Evolutionary conservation across 139 green algal genomes (phyloP), one percentile per base, ranked within the genome.

Genomic region (Nannochloris sp.): DNA sequence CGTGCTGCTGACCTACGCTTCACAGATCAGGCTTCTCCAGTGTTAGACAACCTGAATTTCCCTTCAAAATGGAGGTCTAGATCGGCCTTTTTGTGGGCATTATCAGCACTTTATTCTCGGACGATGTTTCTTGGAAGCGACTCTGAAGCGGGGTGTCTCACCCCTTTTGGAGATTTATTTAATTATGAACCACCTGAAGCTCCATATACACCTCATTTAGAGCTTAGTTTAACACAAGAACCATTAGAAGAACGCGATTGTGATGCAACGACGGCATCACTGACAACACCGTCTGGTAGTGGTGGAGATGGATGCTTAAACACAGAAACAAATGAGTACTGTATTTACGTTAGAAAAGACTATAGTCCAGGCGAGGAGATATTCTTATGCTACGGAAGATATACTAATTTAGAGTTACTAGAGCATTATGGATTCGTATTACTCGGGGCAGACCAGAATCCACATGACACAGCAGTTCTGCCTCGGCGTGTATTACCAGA

Each of bases 381-480:
- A 24, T 83, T 91, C 57, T 32, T 60, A 25, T 95, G 85, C 69
- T 97, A 97, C 64, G 90, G 90, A 6, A 36, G 64, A 4, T 78
- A 97, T 75, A 87, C 64, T 30, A 97, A 97, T 68, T 60, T 96
- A 31, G 83, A 95, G 59, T 74, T 97, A 31, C 68, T 97, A 36
- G 67, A 89, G 62, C 76, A 85, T 25, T 97, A 97, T 57, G 90
- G 90, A 9, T 97, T 97, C 61, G 31, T 87, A 32, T 63, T 96
- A 46, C 32, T 63, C n/a, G 0, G 24, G 27, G 30, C 38, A 27
- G 9, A 12, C 37, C 24, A 70, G 56, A 95, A 91, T 67, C 72
- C 83, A 0, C 85, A 95, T 57, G 87, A 93, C 35, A 68, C 53
- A 9, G 73, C 73, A 1, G 39, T 35, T 5, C 64, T 90, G 54